phyloP scores from a whole-genome alignment of 2,329 filamentous ascomycete species.

The Fusarium pseudograminearum region DNA sequence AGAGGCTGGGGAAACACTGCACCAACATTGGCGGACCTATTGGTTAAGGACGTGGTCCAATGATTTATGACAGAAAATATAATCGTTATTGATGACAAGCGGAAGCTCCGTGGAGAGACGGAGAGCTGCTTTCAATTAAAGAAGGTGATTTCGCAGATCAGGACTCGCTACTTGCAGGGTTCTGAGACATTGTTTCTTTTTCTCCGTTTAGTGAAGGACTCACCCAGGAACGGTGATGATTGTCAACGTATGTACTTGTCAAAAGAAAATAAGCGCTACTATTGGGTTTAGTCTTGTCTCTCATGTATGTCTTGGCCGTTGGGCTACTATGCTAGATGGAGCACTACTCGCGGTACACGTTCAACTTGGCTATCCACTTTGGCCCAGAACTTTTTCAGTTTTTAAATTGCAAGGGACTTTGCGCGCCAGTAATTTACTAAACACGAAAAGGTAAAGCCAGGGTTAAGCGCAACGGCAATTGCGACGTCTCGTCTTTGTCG shows the following conservation, averaged over 20 bases:
- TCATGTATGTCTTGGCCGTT: background rate
- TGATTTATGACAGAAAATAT: accelerated
- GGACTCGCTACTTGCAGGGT: background rate
- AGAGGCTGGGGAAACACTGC: background rate
- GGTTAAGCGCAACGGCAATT: background rate
- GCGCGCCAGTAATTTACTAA: background rate
- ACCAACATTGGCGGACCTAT: background rate
- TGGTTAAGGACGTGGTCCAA: background rate
- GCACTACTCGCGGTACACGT: background rate
- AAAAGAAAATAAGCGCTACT: background rate
- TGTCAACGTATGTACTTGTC: background rate
- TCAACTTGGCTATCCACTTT: background rate
- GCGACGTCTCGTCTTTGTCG: background rate
- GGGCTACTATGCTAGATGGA: background rate
- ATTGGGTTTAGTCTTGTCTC: background rate
- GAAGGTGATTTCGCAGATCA: background rate
- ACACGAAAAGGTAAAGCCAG: background rate
- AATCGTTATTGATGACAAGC: background rate
- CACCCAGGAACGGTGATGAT: background rate
- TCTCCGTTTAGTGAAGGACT: background rate
- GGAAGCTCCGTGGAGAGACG: background rate
- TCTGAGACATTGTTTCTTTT: background rate
- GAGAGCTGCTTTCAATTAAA: background rate
- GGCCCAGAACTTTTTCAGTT: background rate
- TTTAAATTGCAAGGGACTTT: background rate